These are phyloP conservation scores for Cercophora sp. DNA, from an alignment of 495 filamentous ascomycete genomes.

Conservation along the genomic window DNA sequence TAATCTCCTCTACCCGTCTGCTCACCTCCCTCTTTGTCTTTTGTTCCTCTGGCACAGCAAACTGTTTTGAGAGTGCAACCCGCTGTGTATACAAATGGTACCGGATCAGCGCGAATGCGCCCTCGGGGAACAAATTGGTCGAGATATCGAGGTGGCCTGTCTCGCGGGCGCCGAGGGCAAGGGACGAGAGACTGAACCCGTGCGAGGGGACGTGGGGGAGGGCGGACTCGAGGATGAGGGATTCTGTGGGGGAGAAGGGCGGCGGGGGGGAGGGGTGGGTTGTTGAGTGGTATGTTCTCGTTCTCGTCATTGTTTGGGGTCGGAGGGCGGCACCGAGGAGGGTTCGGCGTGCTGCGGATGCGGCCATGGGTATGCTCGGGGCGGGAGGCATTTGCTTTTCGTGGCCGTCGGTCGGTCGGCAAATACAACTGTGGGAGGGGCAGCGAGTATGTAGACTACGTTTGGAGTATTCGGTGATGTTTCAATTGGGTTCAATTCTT, in stretches of 20 bases:
- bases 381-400: no score
- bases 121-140: constrained; percentile 73
- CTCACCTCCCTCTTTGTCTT: constrained; percentile 38
- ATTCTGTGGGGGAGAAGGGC: constrained; percentile 68
- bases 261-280: constrained; percentile 12
- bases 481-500: no score
- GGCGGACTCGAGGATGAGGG: constrained; percentile 73
- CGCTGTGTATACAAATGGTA: constrained; percentile 74
- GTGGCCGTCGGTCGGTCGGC: no score
- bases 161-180: constrained; percentile 75
- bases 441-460: no score
- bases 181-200: constrained; percentile 71
- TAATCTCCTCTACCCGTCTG: constrained; percentile 58
- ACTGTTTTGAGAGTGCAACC: constrained; percentile 34
- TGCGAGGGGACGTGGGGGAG: constrained; percentile 72
- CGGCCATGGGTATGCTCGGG: no score
- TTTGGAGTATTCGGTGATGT: no score
- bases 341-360: neutral
- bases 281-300: constrained; percentile 21
- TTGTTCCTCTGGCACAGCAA: constrained; percentile 20
- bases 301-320: no score
- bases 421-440: no score
- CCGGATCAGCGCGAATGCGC: constrained; percentile 73
- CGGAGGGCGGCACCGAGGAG: neutral
- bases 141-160: constrained; percentile 82